A percentile compares a stretch with the other conserved stretches of the same genome.
phyloP scores from a whole-genome alignment of 768 basidiomycete genomes.

The Rhizopogon vesiculosus region DNA sequence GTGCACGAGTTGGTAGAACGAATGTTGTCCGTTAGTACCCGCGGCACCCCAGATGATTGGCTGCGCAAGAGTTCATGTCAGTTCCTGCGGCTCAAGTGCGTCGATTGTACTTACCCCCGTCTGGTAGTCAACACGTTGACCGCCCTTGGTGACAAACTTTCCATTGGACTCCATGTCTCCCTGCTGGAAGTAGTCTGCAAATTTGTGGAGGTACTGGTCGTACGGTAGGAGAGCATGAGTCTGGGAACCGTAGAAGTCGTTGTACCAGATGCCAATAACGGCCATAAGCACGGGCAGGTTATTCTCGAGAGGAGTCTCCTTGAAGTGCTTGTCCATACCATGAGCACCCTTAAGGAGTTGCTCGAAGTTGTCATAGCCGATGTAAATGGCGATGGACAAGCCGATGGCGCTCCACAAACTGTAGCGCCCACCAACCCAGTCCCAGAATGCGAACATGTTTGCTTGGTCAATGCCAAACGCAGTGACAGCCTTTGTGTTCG shows the following conservation, averaged over 20 bases:
- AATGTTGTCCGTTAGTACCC: constrained; percentile 98
- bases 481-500: constrained; percentile 91
- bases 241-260: constrained; percentile 96
- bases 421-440: constrained; percentile 99
- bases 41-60: constrained; percentile 99
- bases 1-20: constrained; percentile 97
- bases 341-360: constrained; percentile 88
- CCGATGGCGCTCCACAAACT: constrained; percentile 98
- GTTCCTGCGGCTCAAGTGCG: background rate
- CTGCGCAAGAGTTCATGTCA: constrained; percentile 30
- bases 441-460: constrained; percentile 99
- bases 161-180: constrained; percentile 99
- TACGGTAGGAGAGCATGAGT: constrained; percentile 95
- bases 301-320: constrained; percentile 76
- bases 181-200: constrained; percentile 99
- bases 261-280: constrained; percentile 95
- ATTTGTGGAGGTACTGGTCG: constrained; percentile 98
- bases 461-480: constrained; percentile 85
- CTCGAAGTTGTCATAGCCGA: constrained; percentile 94
- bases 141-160: constrained; percentile 92
- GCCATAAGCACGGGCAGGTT: constrained; percentile 93
- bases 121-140: constrained; percentile 90
- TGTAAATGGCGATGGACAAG: constrained; percentile 86
- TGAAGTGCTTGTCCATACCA: constrained; percentile 98
- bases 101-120: constrained; percentile 70